These are phyloP conservation scores for Santalum album DNA, from an alignment of 164 flowering plant genomes.

Conservation along the genomic window DNA sequence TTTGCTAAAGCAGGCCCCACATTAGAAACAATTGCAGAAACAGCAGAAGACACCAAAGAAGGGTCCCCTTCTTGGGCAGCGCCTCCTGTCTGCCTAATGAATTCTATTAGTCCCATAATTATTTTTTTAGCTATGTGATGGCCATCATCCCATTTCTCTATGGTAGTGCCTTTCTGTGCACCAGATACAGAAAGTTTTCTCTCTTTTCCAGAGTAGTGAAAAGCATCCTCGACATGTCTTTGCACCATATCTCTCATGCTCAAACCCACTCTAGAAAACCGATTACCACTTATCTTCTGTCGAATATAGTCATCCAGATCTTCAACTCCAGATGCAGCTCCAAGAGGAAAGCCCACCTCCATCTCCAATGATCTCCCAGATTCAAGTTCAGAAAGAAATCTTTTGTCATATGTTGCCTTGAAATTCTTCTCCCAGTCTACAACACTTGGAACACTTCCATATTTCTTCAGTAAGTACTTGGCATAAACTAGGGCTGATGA, in stretches of 20 bases:
- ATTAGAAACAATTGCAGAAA: slow-evolving; percentile 82
- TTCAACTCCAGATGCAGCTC: slow-evolving; percentile 70
- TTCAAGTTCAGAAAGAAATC: slow-evolving; percentile 82
- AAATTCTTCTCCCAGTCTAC: slow-evolving; percentile 78
- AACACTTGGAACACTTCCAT: slow-evolving; percentile 58
- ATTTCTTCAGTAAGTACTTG: slow-evolving; percentile 62
- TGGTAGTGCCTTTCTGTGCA: slow-evolving; percentile 30
- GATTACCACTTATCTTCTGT: slow-evolving; percentile 55
- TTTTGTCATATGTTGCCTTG: slow-evolving; percentile 69
- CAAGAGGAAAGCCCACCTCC: slow-evolving; percentile 61
- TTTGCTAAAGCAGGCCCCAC: slow-evolving; percentile 55
- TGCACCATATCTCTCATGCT: slow-evolving; percentile 84
- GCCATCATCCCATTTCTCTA: slow-evolving; percentile 74
- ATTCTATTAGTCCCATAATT: slow-evolving; percentile 55
- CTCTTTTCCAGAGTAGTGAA: slow-evolving; percentile 55
- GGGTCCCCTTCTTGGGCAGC: slow-evolving; percentile 97
- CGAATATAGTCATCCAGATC: slow-evolving; percentile 80
- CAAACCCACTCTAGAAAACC: slow-evolving; percentile 64
- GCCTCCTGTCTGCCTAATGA: slow-evolving; percentile 82
- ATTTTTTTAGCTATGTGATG: slow-evolving; percentile 68
- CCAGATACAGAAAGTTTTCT: slow-evolving; percentile 47
- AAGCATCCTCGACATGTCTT: slow-evolving; percentile 64
- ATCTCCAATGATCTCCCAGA: slow-evolving; percentile 59
- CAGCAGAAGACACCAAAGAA: slow-evolving; percentile 73
- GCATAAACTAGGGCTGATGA: slow-evolving; percentile 59